These are phyloP conservation scores for Chaetomium tenue DNA, from an alignment of 495 filamentous ascomycete species.

Conservation along the genomic window DNA sequence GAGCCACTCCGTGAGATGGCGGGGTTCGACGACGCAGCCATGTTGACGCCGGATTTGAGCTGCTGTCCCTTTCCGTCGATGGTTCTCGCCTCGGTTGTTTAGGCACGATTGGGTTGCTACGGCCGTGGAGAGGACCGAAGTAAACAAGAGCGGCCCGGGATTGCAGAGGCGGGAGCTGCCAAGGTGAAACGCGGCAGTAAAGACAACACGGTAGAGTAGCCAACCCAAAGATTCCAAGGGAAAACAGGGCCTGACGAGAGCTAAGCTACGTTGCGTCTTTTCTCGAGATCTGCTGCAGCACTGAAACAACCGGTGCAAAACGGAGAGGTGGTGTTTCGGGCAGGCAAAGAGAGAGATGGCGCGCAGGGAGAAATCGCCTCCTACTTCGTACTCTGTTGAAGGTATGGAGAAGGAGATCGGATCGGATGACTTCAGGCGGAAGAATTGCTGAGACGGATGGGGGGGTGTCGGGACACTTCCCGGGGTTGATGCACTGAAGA, in stretches of 20 bases:
- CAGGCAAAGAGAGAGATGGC: slow-evolving; percentile 2
- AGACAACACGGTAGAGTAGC: background rate
- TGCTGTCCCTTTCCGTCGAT: background rate
- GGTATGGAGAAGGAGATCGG: slow-evolving; percentile 19
- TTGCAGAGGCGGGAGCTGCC: background rate
- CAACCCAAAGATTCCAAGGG: background rate
- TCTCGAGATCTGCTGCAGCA: slow-evolving; percentile 3
- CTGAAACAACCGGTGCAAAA: background rate
- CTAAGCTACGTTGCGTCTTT: background rate
- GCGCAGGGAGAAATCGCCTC: slow-evolving; percentile 23
- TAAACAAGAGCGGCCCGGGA: slow-evolving; percentile 14
- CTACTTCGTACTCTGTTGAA: no score
- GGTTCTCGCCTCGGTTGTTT: background rate
- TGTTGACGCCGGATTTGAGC: slow-evolving; percentile 23
- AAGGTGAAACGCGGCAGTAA: background rate
- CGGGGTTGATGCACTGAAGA: slow-evolving; percentile 22
- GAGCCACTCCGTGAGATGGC: slow-evolving; percentile 47
- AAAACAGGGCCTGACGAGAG: background rate
- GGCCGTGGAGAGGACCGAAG: slow-evolving; percentile 3
- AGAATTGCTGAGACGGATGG: slow-evolving; percentile 37
- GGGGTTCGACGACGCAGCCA: slow-evolving; percentile 40
- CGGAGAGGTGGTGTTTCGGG: slow-evolving; percentile 11
- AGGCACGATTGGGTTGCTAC: background rate
- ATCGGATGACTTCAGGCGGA: slow-evolving; percentile 29
- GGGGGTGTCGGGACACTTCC: slow-evolving; percentile 20